phyloP scores from a whole-genome alignment of 805 yeast genomes.

The Wickerhamiella parazyma region DNA sequence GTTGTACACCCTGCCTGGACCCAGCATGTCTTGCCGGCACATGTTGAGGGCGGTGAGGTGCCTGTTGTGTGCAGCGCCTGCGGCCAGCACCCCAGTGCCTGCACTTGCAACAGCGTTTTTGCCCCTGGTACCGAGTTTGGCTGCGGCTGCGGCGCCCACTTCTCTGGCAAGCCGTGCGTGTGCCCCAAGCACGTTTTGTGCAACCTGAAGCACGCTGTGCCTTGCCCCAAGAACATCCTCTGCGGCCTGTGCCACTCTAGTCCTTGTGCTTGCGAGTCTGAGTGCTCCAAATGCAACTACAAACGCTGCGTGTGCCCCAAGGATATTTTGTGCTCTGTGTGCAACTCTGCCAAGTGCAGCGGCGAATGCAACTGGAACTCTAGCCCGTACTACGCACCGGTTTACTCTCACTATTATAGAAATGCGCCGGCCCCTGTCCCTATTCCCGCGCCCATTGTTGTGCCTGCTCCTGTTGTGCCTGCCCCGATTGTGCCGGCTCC shows the following conservation, averaged over 20 bases:
- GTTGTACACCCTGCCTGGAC: not conserved
- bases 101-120: not conserved
- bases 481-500: not conserved
- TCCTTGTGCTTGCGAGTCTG: conserved; percentile 4
- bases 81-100: not conserved
- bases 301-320: conserved; percentile 7
- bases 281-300: conserved; percentile 1
- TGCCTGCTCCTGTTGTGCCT: not conserved
- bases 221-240: conserved; percentile 1
- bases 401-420: too few relatives aligned
- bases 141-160: not conserved
- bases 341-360: not conserved
- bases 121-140: not conserved
- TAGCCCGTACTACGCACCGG: too few relatives aligned
- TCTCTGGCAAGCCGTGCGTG: not conserved
- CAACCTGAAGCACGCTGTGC: not conserved
- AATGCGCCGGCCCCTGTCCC: conserved; percentile 1
- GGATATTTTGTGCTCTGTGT: conserved; percentile 1
- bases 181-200: conserved; percentile 4
- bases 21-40: not conserved
- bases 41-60: too few relatives aligned
- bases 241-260: conserved; percentile 1
- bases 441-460: not conserved
- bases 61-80: not conserved
- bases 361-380: not conserved